Evolutionary conservation across 441 rosid genomes (phyloP).

Genomic region (Syzygium syzygioides): DNA sequence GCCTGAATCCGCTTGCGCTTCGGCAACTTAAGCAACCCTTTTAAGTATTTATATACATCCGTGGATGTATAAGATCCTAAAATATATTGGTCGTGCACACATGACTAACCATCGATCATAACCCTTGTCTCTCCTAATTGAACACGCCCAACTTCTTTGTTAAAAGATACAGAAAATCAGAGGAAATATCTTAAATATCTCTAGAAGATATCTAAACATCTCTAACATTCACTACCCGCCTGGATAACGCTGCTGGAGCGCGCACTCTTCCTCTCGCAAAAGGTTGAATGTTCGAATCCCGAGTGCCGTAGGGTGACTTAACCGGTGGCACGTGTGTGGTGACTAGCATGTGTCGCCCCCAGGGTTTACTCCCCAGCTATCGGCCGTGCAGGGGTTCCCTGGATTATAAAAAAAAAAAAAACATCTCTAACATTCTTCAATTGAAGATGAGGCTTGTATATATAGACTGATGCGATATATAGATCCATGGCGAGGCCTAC

Average conservation of each 20-base stretch:
- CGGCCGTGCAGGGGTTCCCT: no score
- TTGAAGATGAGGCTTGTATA: not conserved
- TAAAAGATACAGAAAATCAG: no score
- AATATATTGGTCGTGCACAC: not conserved
- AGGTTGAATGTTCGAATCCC: no score
- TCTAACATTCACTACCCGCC: not conserved
- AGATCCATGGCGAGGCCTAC: not conserved
- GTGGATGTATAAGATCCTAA: not conserved
- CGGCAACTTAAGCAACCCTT: not conserved
- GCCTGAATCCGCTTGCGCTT: not conserved
- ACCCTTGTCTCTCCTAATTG: not conserved
- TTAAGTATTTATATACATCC: not conserved
- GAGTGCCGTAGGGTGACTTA: no score
- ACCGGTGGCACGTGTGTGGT: no score
- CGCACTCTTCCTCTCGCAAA: no score
- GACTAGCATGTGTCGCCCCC: no score
- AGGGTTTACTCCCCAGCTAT: no score
- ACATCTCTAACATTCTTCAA: not conserved
- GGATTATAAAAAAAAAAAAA: no score
- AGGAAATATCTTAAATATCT: no score
- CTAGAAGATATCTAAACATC: no score
- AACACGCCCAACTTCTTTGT: not conserved
- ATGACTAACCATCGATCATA: not conserved
- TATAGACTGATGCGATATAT: not conserved
- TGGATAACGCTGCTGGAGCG: no score